A percentile compares a stretch with the other conserved stretches of the same genome.
These are phyloP conservation scores for Ceratocystis eucalypticola DNA, from an alignment of 2,329 filamentous ascomycete species.

Conservation along the genomic window DNA sequence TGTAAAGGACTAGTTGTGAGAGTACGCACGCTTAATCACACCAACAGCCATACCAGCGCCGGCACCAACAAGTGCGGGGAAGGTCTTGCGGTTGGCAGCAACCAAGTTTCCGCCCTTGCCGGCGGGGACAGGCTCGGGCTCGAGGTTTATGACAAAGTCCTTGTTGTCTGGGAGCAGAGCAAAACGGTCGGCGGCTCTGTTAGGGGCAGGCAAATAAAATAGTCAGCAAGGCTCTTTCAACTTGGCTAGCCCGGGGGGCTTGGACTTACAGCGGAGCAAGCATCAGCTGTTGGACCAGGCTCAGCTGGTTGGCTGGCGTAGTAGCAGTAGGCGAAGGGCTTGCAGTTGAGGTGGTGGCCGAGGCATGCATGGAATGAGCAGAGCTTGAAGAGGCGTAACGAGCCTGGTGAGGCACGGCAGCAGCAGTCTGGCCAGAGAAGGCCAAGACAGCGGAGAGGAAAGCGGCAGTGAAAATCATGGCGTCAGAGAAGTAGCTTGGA, in stretches of 20 bases:
- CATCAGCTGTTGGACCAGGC: conserved; percentile 23
- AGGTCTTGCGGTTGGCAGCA: conserved; percentile 41
- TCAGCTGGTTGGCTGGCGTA: conserved; percentile 21
- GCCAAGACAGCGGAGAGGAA: conserved; percentile 30
- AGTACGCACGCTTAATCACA: conserved; percentile 31
- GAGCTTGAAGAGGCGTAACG: conserved; percentile 14
- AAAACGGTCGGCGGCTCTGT: conserved; percentile 29
- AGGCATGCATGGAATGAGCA: background rate
- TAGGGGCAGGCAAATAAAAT: conserved; percentile 8
- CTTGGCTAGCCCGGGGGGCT: background rate
- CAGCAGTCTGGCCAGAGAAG: conserved; percentile 26
- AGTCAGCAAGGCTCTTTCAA: background rate
- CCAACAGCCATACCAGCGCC: conserved; percentile 39
- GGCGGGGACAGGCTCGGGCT: conserved; percentile 32
- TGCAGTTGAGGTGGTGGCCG: background rate
- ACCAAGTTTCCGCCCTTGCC: conserved; percentile 32
- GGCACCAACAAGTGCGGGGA: conserved; percentile 42
- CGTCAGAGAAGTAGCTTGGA: conserved; percentile 19
- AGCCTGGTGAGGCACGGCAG: conserved; percentile 22
- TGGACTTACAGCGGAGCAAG: conserved; percentile 18
- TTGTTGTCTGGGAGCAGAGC: conserved; percentile 29
- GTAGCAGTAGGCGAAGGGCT: background rate
- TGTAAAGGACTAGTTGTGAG: conserved; percentile 13
- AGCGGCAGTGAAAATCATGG: conserved; percentile 28
- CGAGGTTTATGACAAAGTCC: conserved; percentile 36